Evolutionary conservation across 805 yeast species (phyloP).

Genomic region (Teunomyces tritomae): DNA sequence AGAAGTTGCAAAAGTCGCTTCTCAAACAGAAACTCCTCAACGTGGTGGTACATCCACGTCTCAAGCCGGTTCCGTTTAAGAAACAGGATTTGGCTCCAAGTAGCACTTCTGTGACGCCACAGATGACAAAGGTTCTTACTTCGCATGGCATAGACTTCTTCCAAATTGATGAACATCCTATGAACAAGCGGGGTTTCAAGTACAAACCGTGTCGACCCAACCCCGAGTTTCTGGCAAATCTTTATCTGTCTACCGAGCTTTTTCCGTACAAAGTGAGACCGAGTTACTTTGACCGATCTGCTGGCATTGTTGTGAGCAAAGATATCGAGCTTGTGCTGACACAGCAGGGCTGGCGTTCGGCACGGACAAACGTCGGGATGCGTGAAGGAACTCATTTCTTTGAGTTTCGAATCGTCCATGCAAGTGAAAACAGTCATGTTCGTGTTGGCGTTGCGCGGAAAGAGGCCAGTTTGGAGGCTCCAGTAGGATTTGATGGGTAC

Average conservation of each 20-base stretch:
- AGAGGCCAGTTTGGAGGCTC: conserved; percentile 89
- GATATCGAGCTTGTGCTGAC: conserved; percentile 48
- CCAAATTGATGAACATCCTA: conserved; percentile 73
- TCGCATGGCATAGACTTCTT: conserved; percentile 28
- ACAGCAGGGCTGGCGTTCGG: conserved; percentile 75
- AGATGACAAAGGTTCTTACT: conserved; percentile 10
- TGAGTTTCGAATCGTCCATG: conserved; percentile 62
- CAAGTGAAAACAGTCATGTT: conserved; percentile 53
- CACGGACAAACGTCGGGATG: conserved; percentile 69
- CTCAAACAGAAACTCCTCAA: conserved; percentile 26
- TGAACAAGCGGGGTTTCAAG: conserved; percentile 75
- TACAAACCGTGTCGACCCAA: conserved; percentile 78
- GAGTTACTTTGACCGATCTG: conserved; percentile 66
- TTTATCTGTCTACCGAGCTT: conserved; percentile 71
- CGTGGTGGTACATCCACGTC: conserved; percentile 32
- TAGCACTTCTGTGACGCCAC: conserved; percentile 9
- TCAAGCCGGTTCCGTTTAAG: conserved; percentile 34
- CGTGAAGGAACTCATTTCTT: conserved; percentile 79
- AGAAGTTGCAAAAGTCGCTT: conserved; percentile 15
- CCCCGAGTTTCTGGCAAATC: conserved; percentile 51
- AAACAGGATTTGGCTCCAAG: conserved; percentile 9
- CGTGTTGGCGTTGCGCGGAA: conserved; percentile 80
- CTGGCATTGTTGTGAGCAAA: conserved; percentile 44
- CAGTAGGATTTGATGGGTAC: conserved; percentile 93
- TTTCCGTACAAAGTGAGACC: conserved; percentile 62